Percentiles rank a stretch among this genome's conserved stretches.
These are phyloP conservation scores for Saccharomycopsis olivae DNA, from an alignment of 805 yeast species.

Conservation along the genomic window DNA sequence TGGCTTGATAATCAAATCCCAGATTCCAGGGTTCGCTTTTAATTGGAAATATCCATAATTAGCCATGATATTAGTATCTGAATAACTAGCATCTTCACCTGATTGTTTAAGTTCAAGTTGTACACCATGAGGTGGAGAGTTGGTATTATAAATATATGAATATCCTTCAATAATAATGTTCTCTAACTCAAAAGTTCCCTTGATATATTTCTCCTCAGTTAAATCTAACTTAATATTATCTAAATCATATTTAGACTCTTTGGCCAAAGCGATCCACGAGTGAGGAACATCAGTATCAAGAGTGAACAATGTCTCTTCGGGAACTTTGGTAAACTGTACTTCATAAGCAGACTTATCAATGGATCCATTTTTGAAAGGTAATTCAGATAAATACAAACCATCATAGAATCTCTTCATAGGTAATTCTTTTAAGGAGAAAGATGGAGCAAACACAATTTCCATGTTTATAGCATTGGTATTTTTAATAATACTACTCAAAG, in stretches of 20 bases:
- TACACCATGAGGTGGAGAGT: conserved; percentile 36
- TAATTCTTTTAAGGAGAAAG: conserved; percentile 27
- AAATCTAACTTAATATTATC: conserved; percentile 45
- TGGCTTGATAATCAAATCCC: conserved; percentile 39
- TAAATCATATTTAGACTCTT: conserved; percentile 44
- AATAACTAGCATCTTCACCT: conserved; percentile 16
- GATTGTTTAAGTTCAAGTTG: conserved; percentile 23
- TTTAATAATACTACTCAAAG: conserved; percentile 31
- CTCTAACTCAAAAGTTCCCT: conserved; percentile 40
- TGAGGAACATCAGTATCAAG: conserved; percentile 49
- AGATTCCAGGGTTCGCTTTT: conserved; percentile 60
- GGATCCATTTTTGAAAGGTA: conserved; percentile 23
- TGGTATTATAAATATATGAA: conserved; percentile 37
- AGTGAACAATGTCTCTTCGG: conserved; percentile 41
- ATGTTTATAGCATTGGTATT: conserved; percentile 34
- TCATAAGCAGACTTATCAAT: conserved; percentile 4
- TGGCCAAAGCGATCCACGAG: conserved; percentile 56
- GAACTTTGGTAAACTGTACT: conserved; percentile 36
- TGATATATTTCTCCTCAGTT: conserved; percentile 25
- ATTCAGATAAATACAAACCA: conserved; percentile 30
- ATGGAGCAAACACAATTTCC: conserved; percentile 50
- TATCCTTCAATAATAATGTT: conserved; percentile 57
- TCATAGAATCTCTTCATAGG: conserved; percentile 52
- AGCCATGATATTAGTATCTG: conserved; percentile 65
- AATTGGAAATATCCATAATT: conserved; percentile 80